phyloP scores from a whole-genome alignment of 106 monocot genomes.

The Dendrobium huoshanense region DNA sequence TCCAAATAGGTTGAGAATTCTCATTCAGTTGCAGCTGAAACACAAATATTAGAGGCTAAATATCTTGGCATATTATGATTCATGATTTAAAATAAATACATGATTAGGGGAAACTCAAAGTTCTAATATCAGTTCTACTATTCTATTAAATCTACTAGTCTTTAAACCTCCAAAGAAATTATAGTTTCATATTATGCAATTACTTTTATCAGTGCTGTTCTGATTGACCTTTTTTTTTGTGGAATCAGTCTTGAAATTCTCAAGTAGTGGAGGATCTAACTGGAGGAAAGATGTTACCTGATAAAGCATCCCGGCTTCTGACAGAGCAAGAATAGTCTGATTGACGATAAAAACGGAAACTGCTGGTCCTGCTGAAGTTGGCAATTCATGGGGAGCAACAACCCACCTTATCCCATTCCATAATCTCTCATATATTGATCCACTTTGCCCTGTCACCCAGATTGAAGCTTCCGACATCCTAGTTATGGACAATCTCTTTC shows the following conservation, averaged over 20 bases:
- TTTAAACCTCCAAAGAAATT: no score
- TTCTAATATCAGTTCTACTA: no score
- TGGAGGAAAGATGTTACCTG: constrained; percentile 34
- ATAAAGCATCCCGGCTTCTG: constrained; percentile 61
- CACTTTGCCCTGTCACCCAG: constrained; percentile 88
- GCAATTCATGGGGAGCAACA: constrained; percentile 82
- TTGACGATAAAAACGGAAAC: constrained; percentile 60
- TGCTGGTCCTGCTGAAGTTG: constrained; percentile 44
- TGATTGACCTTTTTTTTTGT: no score
- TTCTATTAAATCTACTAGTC: no score
- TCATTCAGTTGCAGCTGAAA: constrained; percentile 77
- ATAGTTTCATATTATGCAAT: no score
- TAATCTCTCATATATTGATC: constrained; percentile 90
- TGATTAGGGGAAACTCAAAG: no score
- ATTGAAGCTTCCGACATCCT: constrained; percentile 74
- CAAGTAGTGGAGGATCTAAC: neutral
- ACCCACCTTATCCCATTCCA: constrained; percentile 95
- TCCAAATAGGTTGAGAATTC: constrained; percentile 65
- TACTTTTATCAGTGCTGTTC: no score
- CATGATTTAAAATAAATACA: no score
- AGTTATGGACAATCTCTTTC: constrained; percentile 64
- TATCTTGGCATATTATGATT: neutral
- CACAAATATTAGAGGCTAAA: neutral
- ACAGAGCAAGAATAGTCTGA: constrained; percentile 72
- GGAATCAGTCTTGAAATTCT: neutral